phyloP scores from a whole-genome alignment of 768 basidiomycete species.

The Trametes elegans region DNA sequence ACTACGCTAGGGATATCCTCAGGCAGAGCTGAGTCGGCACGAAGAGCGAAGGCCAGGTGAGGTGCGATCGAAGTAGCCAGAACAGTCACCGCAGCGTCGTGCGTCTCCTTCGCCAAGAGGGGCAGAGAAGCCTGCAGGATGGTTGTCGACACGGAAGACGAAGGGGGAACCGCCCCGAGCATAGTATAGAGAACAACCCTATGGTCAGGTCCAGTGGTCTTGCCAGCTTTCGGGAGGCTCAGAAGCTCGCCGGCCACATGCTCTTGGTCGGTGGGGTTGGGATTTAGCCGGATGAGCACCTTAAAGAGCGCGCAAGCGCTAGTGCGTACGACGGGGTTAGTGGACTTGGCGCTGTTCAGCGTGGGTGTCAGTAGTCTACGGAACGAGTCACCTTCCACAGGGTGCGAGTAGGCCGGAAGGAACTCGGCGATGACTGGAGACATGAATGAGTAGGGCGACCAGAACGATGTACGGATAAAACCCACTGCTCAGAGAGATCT shows the following conservation, averaged over 20 bases:
- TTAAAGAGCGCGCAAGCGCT: constrained; percentile 59
- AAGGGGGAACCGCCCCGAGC: constrained; percentile 54
- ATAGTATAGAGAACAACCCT: constrained; percentile 79
- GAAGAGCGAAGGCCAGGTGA: constrained; percentile 60
- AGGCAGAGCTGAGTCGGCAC: constrained; percentile 39
- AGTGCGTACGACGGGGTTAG: constrained; percentile 56
- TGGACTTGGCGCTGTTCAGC: constrained; percentile 73
- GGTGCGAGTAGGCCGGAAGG: constrained; percentile 50
- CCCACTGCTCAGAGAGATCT: constrained; percentile 64
- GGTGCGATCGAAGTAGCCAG: constrained; percentile 53
- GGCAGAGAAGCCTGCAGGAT: constrained; percentile 41
- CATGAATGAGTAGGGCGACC: background rate
- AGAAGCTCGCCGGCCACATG: constrained; percentile 63
- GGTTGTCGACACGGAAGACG: constrained; percentile 45
- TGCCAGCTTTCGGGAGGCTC: constrained; percentile 74
- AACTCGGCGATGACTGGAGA: constrained; percentile 54
- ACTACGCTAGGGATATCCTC: constrained; percentile 48
- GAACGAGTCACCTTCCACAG: constrained; percentile 48
- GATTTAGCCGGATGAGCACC: constrained; percentile 36
- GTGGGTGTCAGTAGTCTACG: constrained; percentile 54
- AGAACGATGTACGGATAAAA: constrained; percentile 16
- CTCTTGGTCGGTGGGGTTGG: constrained; percentile 38
- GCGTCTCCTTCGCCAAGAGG: constrained; percentile 71
- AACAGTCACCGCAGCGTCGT: constrained; percentile 58
- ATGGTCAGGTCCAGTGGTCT: constrained; percentile 87